These are phyloP conservation scores for Verticillium nubilum DNA, from an alignment of 2,329 filamentous ascomycete genomes.

Conservation along the genomic window DNA sequence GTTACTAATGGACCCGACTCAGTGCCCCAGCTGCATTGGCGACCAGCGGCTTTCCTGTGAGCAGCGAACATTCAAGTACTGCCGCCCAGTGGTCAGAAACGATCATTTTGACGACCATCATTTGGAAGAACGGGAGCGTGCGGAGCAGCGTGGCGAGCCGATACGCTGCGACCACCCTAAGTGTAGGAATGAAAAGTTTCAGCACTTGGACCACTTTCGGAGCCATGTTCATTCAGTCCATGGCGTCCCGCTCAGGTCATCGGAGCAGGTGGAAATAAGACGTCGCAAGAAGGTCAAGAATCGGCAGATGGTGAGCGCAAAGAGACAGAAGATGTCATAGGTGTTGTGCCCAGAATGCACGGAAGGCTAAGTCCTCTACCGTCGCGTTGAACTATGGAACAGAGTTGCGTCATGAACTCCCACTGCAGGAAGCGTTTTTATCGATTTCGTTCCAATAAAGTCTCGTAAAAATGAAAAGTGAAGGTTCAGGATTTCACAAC, in stretches of 20 bases:
- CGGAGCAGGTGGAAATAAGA: not conserved
- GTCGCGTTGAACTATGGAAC: not conserved
- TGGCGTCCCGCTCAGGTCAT: not conserved
- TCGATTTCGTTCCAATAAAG: not conserved
- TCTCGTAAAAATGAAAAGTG: not conserved
- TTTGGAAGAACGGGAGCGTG: slow-evolving; percentile 7
- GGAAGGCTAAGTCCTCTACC: not conserved
- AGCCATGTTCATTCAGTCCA: not conserved
- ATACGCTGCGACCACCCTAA: slow-evolving; percentile 1
- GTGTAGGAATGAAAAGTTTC: not conserved
- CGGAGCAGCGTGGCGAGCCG: not conserved
- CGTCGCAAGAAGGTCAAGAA: not conserved
- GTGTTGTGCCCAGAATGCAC: not conserved
- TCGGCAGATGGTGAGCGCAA: not conserved
- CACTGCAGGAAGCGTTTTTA: not conserved
- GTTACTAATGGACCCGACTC: slow-evolving; percentile 12
- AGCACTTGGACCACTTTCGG: not conserved
- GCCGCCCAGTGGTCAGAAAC: slow-evolving; percentile 12
- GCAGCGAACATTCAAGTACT: slow-evolving; percentile 11
- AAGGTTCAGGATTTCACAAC: not conserved
- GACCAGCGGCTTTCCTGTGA: slow-evolving; percentile 8
- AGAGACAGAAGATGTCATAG: not conserved
- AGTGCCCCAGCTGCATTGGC: slow-evolving; percentile 15
- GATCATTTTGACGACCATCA: slow-evolving; percentile 17
- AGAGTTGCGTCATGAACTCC: not conserved